These are phyloP conservation scores for Tolypocladium ovalisporum DNA, from an alignment of 2,329 filamentous ascomycete species.

Conservation along the genomic window DNA sequence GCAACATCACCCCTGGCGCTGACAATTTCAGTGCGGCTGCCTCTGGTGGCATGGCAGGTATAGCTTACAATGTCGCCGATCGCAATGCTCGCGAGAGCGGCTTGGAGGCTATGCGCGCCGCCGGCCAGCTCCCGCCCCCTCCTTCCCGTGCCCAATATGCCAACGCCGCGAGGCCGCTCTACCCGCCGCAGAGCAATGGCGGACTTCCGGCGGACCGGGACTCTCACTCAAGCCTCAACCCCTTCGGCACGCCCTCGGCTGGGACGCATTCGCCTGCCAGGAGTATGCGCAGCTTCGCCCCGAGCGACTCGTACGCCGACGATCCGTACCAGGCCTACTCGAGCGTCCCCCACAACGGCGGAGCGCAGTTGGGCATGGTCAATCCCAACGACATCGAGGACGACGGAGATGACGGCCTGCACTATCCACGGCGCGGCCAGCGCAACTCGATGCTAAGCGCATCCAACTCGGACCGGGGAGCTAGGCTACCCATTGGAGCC, in stretches of 20 bases:
- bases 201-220: conserved; percentile 20
- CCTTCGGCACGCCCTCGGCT: conserved; percentile 22
- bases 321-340: conserved; percentile 57
- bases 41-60: conserved; percentile 55
- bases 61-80: conserved; percentile 56
- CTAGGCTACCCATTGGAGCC: conserved; percentile 12
- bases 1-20: conserved; percentile 46
- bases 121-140: conserved; percentile 24
- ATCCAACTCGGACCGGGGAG: conserved; percentile 28
- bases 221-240: conserved; percentile 31
- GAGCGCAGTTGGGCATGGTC: conserved; percentile 45
- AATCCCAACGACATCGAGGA: conserved; percentile 75
- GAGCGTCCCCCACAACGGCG: conserved; percentile 27
- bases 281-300: conserved; percentile 33
- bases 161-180: conserved; percentile 6
- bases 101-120: conserved; percentile 44
- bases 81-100: conserved; percentile 54
- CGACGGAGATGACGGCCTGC: conserved; percentile 77
- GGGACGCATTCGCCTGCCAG: conserved; percentile 33
- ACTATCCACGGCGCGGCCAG: conserved; percentile 32
- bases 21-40: conserved; percentile 57
- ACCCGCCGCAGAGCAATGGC: conserved; percentile 8
- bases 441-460: conserved; percentile 51
- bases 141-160: conserved; percentile 21
- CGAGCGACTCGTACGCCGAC: conserved; percentile 41